Evolutionary conservation across 345 rosid genomes (phyloP), one percentile per base, ranked within the genome.

Genomic region (Stellera chamaejasme): DNA sequence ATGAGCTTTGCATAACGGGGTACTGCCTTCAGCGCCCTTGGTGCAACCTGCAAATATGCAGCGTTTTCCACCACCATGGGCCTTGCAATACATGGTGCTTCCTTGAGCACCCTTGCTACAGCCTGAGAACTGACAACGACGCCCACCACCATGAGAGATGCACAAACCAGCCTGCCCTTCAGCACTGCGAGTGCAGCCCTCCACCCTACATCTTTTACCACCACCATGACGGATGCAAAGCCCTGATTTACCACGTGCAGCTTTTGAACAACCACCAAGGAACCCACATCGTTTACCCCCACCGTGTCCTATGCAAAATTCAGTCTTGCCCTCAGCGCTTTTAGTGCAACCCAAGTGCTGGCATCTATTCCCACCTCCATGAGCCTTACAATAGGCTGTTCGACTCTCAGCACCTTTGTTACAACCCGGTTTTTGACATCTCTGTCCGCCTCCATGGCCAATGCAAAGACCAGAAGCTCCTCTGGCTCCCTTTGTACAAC

Each of bases 121-220:
- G 0, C 58, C 81, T 11, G 55, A 52, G 57, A 65, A 58, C 48
- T 78, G 91, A 73, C 99, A 92, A 63, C 97, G 92, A 11, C 89
- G 69, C 23, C 99, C 99, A 60, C 99, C 99, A 19, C 99, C 99
- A 15, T 88, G 99, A 14, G 97, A 92, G 54, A 92, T 92, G 75
- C 99, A 92, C 64, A 92, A 73, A 8, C 97, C 94, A 25, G 89
- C 91, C 59, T 88, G 94, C 53, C 99, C 99, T 63, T 92, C 99
- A 16, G 99, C 99, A 58, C 99, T 92, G 12, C 96, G 72, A 15
- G 83, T 70, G 66, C 99, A 92, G 25, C 79, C 79, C 45, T 81
- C 95, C 59, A 84, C 67, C 71, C 76, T 79, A 65, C 99, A 88
- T 69, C 99, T 75, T 69, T 88, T 92, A 23, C 99, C 99, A 26